These are phyloP conservation scores for Shiraia sp. DNA, from an alignment of 2,329 filamentous ascomycete genomes.

Conservation along the genomic window DNA sequence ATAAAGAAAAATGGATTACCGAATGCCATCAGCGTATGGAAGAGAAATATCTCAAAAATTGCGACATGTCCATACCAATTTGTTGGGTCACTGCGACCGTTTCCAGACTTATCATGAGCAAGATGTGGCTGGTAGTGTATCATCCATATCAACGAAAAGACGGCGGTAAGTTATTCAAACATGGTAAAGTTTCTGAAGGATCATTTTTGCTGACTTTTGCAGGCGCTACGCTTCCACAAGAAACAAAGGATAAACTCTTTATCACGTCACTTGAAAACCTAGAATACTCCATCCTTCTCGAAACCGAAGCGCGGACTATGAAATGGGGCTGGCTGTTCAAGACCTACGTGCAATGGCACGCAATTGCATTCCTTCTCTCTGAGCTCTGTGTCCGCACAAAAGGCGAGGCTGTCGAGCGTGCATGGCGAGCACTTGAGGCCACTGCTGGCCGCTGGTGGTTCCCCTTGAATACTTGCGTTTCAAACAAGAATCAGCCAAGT, in stretches of 20 bases:
- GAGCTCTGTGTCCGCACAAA: conserved; percentile 62
- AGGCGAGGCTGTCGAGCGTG: conserved; percentile 62
- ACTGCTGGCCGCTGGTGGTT: conserved; percentile 50
- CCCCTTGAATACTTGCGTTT: conserved; percentile 25
- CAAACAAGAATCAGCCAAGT: conserved; percentile 46
- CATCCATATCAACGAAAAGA: conserved; percentile 70
- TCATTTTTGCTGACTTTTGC: neutral
- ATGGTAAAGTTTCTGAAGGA: no score
- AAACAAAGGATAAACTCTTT: conserved; percentile 70
- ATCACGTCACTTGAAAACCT: conserved; percentile 74
- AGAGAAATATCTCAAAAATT: conserved; percentile 54
- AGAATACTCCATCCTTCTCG: conserved; percentile 69
- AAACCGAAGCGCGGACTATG: conserved; percentile 63
- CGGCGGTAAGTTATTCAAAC: conserved; percentile 38
- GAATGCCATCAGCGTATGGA: conserved; percentile 54
- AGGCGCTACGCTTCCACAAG: conserved; percentile 60
- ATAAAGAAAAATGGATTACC: conserved; percentile 56
- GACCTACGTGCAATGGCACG: conserved; percentile 69
- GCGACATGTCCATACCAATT: conserved; percentile 61
- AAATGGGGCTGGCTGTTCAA: conserved; percentile 69
- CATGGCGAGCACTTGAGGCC: conserved; percentile 61
- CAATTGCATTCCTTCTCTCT: conserved; percentile 63
- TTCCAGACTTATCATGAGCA: conserved; percentile 72
- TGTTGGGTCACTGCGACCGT: conserved; percentile 72
- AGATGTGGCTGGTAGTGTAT: conserved; percentile 77